A percentile compares a stretch with the other conserved stretches of the same genome.
These are phyloP conservation scores for Aspergillus brasiliensis DNA, from an alignment of 2,329 filamentous ascomycete genomes.

Conservation along the genomic window DNA sequence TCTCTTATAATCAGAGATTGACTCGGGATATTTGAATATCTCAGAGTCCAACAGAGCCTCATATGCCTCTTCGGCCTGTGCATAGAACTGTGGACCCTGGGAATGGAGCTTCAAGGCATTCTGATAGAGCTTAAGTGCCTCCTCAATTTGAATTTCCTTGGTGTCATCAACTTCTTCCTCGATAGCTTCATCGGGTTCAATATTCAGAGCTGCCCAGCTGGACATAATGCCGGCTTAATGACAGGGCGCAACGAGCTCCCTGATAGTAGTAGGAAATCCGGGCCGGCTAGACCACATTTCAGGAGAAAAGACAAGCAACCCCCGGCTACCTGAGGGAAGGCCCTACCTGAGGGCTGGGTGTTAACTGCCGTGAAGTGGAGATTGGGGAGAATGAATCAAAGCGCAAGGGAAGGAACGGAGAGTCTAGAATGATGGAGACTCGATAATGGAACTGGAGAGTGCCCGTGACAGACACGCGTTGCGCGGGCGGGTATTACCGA, in stretches of 20 bases:
- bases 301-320: slow-evolving; percentile 3
- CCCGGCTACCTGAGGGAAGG: slow-evolving; percentile 1
- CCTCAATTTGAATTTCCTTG: slow-evolving; percentile 94
- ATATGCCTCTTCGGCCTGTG: slow-evolving; percentile 80
- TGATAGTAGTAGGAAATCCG: slow-evolving; percentile 9
- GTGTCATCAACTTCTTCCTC: slow-evolving; percentile 94
- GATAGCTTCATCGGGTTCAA: slow-evolving; percentile 86
- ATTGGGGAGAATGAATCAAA: background rate
- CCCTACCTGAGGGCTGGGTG: slow-evolving; percentile 2
- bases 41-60: slow-evolving; percentile 83
- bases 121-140: slow-evolving; percentile 93
- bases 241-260: slow-evolving; percentile 18
- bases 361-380: background rate
- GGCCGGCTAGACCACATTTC: slow-evolving; percentile 24
- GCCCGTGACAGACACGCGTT: slow-evolving; percentile 18
- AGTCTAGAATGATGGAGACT: slow-evolving; percentile 7
- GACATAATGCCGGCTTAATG: slow-evolving; percentile 42
- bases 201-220: slow-evolving; percentile 84
- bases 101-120: slow-evolving; percentile 87
- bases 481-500: slow-evolving; percentile 23
- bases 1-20: slow-evolving; percentile 78
- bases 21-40: slow-evolving; percentile 90
- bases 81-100: slow-evolving; percentile 75
- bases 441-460: background rate
- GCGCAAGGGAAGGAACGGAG: background rate